A percentile compares a stretch with the other conserved stretches of the same genome.
These are phyloP conservation scores for Pleoardoris graminearum DNA, from an alignment of 2,329 filamentous ascomycete genomes.

Conservation along the genomic window DNA sequence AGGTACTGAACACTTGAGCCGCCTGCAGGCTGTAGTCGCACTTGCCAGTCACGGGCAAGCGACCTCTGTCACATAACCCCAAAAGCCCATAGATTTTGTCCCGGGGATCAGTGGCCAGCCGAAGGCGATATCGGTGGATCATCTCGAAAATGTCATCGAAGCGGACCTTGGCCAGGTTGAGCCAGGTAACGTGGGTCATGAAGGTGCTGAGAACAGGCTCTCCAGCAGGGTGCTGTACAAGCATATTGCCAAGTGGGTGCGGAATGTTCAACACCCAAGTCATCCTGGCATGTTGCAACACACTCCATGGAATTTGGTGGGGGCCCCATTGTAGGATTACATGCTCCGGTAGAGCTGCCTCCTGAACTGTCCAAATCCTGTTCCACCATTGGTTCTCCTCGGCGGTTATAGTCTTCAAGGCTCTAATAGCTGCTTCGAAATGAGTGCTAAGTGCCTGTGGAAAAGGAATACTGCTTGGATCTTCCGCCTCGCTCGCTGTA, in stretches of 20 bases:
- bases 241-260: not conserved
- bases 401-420: not conserved
- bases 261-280: not conserved
- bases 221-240: not conserved
- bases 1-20: not conserved
- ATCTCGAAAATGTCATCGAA: not conserved
- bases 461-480: not conserved
- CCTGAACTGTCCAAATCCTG: not conserved
- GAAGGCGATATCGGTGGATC: constrained; percentile 2
- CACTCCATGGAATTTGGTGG: not conserved
- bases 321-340: not conserved
- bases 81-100: constrained; percentile 1
- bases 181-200: not conserved
- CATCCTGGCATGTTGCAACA: not conserved
- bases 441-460: not conserved
- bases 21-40: not conserved
- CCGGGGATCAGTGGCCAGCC: not conserved
- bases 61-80: not conserved
- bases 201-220: not conserved
- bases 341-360: not conserved
- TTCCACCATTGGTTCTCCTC: not conserved
- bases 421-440: not conserved
- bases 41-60: not conserved
- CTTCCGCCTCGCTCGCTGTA: not conserved
- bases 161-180: not conserved